Evolutionary conservation across 2,329 filamentous ascomycete species (phyloP).

Genomic region (Phialophora verrucosa): DNA sequence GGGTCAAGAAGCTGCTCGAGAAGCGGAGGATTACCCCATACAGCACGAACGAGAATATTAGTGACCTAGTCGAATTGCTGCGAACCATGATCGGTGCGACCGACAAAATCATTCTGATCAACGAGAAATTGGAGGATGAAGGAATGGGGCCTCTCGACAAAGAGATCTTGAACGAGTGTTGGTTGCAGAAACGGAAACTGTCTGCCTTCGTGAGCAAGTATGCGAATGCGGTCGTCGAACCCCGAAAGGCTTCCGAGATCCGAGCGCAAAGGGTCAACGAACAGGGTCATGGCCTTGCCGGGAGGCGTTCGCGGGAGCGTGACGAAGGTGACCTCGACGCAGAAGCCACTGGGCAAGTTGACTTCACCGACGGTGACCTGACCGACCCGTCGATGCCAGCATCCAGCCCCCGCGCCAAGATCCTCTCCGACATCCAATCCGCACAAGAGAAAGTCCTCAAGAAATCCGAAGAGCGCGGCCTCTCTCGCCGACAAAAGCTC

Average conservation of each 20-base stretch:
- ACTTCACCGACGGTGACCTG: background rate
- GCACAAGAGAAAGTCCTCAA: constrained; percentile 11
- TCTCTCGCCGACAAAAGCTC: constrained; percentile 31
- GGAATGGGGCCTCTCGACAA: constrained; percentile 36
- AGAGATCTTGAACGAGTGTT: constrained; percentile 26
- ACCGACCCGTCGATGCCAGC: constrained; percentile 10
- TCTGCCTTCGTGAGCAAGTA: constrained; percentile 28
- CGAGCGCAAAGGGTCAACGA: constrained; percentile 7
- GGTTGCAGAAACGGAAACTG: constrained; percentile 29
- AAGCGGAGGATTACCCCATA: constrained; percentile 30
- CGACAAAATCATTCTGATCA: constrained; percentile 41
- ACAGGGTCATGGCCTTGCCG: background rate
- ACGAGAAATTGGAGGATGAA: constrained; percentile 35
- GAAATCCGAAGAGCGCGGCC: constrained; percentile 14
- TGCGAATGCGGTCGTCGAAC: constrained; percentile 16
- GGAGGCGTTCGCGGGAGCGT: background rate
- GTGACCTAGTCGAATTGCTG: constrained; percentile 39
- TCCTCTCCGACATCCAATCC: constrained; percentile 17
- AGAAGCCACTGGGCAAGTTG: constrained; percentile 5
- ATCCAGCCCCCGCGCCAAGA: constrained; percentile 12
- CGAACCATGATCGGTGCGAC: constrained; percentile 44
- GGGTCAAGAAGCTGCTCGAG: constrained; percentile 25
- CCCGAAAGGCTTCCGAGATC: constrained; percentile 8
- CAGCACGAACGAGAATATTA: constrained; percentile 27
- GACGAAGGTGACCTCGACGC: background rate